Conservation (phyloP, 2,329 filamentous ascomycete species). For the Ceratocystis destructans region DNA sequence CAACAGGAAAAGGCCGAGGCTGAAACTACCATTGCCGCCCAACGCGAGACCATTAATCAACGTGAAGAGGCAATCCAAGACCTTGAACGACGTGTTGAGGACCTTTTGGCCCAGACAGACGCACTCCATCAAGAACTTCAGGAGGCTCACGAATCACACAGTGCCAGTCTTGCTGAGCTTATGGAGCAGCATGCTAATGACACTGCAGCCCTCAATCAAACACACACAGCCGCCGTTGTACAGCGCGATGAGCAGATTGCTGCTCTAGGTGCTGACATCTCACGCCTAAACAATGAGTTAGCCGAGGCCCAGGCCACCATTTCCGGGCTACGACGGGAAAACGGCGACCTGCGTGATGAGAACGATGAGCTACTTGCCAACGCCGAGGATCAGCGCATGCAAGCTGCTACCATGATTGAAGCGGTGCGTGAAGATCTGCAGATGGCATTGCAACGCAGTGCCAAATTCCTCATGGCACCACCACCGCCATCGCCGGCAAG, state of each 20-base stretch:
- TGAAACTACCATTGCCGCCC: conserved; percentile 27
- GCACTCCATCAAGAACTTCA: conserved; percentile 30
- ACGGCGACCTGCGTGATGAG: conserved; percentile 14
- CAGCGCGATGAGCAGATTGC: conserved; percentile 12
- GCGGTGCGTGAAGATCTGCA: conserved; percentile 17
- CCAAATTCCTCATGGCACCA: conserved; percentile 11
- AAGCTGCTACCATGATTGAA: conserved; percentile 16
- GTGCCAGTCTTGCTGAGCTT: conserved; percentile 24
- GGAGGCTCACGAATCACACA: conserved; percentile 27
- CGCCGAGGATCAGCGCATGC: conserved; percentile 15
- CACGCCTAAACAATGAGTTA: conserved; percentile 12
- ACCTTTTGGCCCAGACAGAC: conserved; percentile 29
- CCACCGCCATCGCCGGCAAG: neutral
- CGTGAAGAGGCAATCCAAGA: conserved; percentile 29
- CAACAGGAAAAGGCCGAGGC: conserved; percentile 22
- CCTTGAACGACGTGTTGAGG: conserved; percentile 33
- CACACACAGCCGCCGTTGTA: conserved; percentile 2
- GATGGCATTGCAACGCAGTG: conserved; percentile 9
- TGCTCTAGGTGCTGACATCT: conserved; percentile 9
- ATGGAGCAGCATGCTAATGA: conserved; percentile 9
- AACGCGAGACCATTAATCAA: conserved; percentile 26
- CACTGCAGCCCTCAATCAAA: neutral
- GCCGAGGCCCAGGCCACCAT: conserved; percentile 11
- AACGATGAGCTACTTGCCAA: neutral
- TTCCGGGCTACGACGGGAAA: conserved; percentile 6